Percentiles rank a stretch among this genome's conserved stretches.
Evolutionary conservation across 2,329 filamentous ascomycete species (phyloP).

Genomic region (Colletotrichum liriopes): DNA sequence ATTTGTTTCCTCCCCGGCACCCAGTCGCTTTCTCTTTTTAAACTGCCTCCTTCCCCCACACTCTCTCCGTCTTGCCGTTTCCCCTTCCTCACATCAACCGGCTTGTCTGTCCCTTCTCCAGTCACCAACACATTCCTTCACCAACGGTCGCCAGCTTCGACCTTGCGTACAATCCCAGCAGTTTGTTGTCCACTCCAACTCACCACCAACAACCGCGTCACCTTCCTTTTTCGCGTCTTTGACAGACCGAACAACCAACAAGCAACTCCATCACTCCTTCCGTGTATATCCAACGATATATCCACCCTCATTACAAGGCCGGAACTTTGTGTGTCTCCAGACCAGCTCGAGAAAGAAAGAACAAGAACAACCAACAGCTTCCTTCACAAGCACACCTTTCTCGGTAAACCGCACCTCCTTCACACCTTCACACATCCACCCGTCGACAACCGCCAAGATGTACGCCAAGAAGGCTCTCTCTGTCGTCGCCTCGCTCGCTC

Average conservation of each 20-base stretch:
- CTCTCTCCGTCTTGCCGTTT: constrained; percentile 24
- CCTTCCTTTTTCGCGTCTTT: constrained; percentile 65
- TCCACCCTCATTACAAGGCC: constrained; percentile 41
- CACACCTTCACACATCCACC: constrained; percentile 36
- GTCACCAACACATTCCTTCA: constrained; percentile 42
- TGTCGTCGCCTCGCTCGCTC: constrained; percentile 59
- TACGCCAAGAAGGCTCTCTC: constrained; percentile 59
- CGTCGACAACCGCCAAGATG: constrained; percentile 54
- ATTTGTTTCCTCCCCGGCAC: constrained; percentile 30
- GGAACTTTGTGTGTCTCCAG: constrained; percentile 21
- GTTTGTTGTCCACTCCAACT: constrained; percentile 34
- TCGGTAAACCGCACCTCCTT: constrained; percentile 38
- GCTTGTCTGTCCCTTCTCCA: constrained; percentile 38
- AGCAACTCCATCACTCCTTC: constrained; percentile 34
- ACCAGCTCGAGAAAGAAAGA: constrained; percentile 22
- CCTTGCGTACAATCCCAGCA: constrained; percentile 25
- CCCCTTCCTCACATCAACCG: constrained; percentile 42
- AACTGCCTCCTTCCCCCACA: constrained; percentile 39
- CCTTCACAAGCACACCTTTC: constrained; percentile 24
- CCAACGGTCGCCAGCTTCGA: constrained; percentile 46
- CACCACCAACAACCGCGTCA: constrained; percentile 53
- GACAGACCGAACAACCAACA: constrained; percentile 59
- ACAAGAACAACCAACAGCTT: constrained; percentile 8
- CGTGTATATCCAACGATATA: constrained; percentile 33
- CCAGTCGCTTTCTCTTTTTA: constrained; percentile 45